These are phyloP conservation scores for Lachancea nothofagi DNA, from an alignment of 805 yeast species.

Conservation along the genomic window DNA sequence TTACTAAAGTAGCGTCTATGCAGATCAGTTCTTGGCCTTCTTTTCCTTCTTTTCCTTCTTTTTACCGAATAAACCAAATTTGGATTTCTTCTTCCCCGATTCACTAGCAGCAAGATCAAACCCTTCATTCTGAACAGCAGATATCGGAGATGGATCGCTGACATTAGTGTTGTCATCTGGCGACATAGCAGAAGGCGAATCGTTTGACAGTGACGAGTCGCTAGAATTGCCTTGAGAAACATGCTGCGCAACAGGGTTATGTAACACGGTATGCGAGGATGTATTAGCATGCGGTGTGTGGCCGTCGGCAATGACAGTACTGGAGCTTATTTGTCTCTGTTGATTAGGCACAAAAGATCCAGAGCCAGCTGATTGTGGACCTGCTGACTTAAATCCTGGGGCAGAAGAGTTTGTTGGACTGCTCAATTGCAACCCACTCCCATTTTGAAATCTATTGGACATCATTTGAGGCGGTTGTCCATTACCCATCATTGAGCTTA, in stretches of 20 bases:
- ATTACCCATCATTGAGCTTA: constrained; percentile 26
- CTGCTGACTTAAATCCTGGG: constrained; percentile 3
- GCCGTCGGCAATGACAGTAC: constrained; percentile 17
- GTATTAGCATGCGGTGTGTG: constrained; percentile 16
- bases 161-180: constrained; percentile 7
- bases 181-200: constrained; percentile 13
- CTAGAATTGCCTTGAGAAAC: constrained; percentile 2
- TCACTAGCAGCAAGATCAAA: constrained; percentile 6
- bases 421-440: constrained; percentile 8
- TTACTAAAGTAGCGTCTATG: not conserved
- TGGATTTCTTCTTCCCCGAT: constrained; percentile 20
- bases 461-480: constrained; percentile 12
- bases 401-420: constrained; percentile 11
- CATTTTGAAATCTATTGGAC: constrained; percentile 4
- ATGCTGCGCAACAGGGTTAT: constrained; percentile 15
- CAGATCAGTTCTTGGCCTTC: constrained; percentile 10
- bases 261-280: constrained; percentile 23
- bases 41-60: constrained; percentile 22
- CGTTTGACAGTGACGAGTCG: constrained; percentile 3
- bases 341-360: constrained; percentile 2
- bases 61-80: constrained; percentile 28
- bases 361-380: not conserved
- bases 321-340: constrained; percentile 26
- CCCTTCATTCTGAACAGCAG: constrained; percentile 8
- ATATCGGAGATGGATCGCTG: constrained; percentile 14